These are phyloP conservation scores for Penicillium dipodomyicola DNA, from an alignment of 495 filamentous ascomycete species.

Conservation along the genomic window DNA sequence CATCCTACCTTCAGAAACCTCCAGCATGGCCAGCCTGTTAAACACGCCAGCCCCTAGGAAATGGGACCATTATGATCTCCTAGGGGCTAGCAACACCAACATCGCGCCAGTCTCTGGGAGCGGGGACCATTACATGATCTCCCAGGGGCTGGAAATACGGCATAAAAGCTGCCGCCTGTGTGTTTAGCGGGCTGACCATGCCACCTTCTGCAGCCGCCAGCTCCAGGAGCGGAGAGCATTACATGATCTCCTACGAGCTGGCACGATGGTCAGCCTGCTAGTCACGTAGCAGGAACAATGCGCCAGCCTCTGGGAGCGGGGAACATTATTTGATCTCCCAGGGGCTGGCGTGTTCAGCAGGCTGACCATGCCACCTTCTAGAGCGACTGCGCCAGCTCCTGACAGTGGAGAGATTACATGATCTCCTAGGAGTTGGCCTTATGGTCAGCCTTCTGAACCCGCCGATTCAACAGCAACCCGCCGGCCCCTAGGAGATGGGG, in stretches of 20 bases:
- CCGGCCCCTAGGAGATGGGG: not conserved
- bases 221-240: not conserved
- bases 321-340: not conserved
- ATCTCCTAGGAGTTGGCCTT: not conserved
- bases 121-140: not conserved
- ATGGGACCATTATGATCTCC: not conserved
- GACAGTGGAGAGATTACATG: not conserved
- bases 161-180: not conserved
- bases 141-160: not conserved
- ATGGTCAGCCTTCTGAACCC: not conserved
- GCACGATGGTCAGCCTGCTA: not conserved
- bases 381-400: not conserved
- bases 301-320: not conserved
- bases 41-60: not conserved
- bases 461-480: not conserved
- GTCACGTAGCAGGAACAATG: not conserved
- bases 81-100: not conserved
- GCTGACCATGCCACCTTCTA: not conserved
- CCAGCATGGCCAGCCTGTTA: no score
- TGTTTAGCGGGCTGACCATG: not conserved
- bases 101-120: not conserved
- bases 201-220: not conserved
- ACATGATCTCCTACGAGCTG: not conserved
- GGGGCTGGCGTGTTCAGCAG: not conserved
- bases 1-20: not conserved